Evolutionary conservation across 305 asterid species (phyloP).

Genomic region (Euphrasia arctica): DNA sequence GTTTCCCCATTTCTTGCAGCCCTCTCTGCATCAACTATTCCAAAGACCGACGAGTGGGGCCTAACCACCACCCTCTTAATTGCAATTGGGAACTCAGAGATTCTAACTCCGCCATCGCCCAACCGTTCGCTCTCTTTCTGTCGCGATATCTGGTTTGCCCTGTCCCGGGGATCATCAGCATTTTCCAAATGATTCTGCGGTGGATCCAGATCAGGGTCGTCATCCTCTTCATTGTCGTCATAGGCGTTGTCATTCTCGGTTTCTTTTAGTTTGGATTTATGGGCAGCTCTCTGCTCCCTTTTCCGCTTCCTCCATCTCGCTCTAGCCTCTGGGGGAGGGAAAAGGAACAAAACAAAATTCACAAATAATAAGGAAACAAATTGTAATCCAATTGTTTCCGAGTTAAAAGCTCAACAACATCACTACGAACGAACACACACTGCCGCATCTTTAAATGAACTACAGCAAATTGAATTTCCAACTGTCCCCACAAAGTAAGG

Average conservation of each 20-base stretch:
- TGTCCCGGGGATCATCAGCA: slow-evolving; percentile 52
- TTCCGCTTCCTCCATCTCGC: slow-evolving; percentile 95
- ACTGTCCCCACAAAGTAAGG: background rate
- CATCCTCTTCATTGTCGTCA: slow-evolving; percentile 84
- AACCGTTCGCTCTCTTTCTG: slow-evolving; percentile 62
- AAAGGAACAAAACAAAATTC: background rate
- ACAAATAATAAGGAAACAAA: slow-evolving; percentile 2
- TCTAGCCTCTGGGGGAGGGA: slow-evolving; percentile 53
- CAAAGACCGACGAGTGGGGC: slow-evolving; percentile 75
- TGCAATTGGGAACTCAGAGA: slow-evolving; percentile 71
- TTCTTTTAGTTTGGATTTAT: slow-evolving; percentile 62
- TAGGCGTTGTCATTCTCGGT: slow-evolving; percentile 61
- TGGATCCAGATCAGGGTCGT: slow-evolving; percentile 65
- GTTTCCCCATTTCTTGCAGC: slow-evolving; percentile 55
- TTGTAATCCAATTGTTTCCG: slow-evolving; percentile 11
- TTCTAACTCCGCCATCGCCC: slow-evolving; percentile 48
- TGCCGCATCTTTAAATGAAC: slow-evolving; percentile 5
- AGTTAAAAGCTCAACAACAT: slow-evolving; percentile 10
- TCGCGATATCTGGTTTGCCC: slow-evolving; percentile 34
- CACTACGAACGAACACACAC: slow-evolving; percentile 7
- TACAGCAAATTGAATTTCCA: slow-evolving; percentile 5
- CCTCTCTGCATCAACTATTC: slow-evolving; percentile 65
- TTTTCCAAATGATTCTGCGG: slow-evolving; percentile 48
- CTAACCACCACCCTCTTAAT: slow-evolving; percentile 58
- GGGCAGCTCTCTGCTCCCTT: slow-evolving; percentile 62